Conservation (phyloP, 495 filamentous ascomycete species). For the Talaromyces wortmannii region DNA sequence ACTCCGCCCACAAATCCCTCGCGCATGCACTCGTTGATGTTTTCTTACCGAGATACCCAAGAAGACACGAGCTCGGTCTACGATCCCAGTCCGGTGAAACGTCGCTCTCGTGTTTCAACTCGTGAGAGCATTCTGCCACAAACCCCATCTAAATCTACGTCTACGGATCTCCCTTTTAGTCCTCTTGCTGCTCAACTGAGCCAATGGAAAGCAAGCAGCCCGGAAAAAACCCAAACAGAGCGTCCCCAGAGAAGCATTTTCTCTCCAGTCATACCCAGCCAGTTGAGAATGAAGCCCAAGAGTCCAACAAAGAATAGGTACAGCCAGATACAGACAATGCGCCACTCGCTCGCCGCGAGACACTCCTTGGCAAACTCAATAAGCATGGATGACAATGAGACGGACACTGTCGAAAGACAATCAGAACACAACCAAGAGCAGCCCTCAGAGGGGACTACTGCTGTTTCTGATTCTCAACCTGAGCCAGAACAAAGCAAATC, state of each 20-base stretch:
- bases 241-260: conserved; percentile 34
- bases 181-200: conserved; percentile 53
- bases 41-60: conserved; percentile 11
- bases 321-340: conserved; percentile 2
- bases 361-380: conserved; percentile 12
- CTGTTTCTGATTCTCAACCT: neutral
- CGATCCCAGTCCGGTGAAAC: conserved; percentile 24
- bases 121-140: conserved; percentile 7
- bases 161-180: conserved; percentile 46
- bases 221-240: conserved; percentile 32
- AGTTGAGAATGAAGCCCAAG: conserved; percentile 2
- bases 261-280: conserved; percentile 21
- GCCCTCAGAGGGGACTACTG: neutral
- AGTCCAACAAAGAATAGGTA: neutral
- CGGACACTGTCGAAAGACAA: conserved; percentile 1
- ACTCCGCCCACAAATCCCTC: conserved; percentile 9
- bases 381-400: conserved; percentile 2
- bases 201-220: conserved; percentile 50
- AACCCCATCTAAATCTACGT: conserved; percentile 3
- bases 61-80: conserved; percentile 49
- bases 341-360: conserved; percentile 3
- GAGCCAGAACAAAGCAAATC: neutral
- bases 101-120: conserved; percentile 16
- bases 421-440: neutral
- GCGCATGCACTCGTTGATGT: neutral